Base-by-base conservation (phyloP, 192 early-diverging fungal genomes). In the Dissophora globulifera region DNA sequence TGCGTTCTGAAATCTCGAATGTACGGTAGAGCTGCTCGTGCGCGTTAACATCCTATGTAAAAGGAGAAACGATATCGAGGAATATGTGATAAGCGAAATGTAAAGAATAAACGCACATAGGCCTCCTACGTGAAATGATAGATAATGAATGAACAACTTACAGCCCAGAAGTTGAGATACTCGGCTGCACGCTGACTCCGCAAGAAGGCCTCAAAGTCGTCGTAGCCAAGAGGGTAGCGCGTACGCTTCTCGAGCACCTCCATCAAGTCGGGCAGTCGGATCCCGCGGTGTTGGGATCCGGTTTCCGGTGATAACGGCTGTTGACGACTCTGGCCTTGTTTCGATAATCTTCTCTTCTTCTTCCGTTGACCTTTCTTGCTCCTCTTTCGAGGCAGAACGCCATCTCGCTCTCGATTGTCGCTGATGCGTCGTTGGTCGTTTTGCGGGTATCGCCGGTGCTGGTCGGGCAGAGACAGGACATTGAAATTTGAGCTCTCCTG, bases 111-210 rank as follows among this genome's bases (percentile, higher is more conserved):
- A n/a, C n/a, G n/a, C n/a, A n/a, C n/a, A n/a, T n/a, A n/a, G n/a
- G n/a, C n/a, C n/a, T n/a, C n/a, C n/a, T n/a, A n/a, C n/a, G n/a
- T n/a, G n/a, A n/a, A n/a, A n/a, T n/a, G n/a, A n/a, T n/a, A n/a
- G n/a, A n/a, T n/a, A n/a, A n/a, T n/a, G n/a, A n/a, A n/a, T n/a
- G n/a, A n/a, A n/a, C n/a, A n/a, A 62, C 72, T 65, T 76, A 76
- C 72, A 2, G 62, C 51, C 72, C 72, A 76, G 53, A 76, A 76
- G 40, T 76, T 76, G 50, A 76, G 63, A 38, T 76, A 76, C 41
- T 76, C 72, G 1, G 59, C 72, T 0, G 63, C 72, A 13, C 64
- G 57, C 13, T 60, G 58, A 13, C 63, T 61, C 17, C 72, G 31
- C 16, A 76, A 42, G 38, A 67, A 76, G 12, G 63, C 72, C 47